Base-by-base conservation (phyloP, 2,329 filamentous ascomycete species). In the Aureobasidium mangrovei region DNA sequence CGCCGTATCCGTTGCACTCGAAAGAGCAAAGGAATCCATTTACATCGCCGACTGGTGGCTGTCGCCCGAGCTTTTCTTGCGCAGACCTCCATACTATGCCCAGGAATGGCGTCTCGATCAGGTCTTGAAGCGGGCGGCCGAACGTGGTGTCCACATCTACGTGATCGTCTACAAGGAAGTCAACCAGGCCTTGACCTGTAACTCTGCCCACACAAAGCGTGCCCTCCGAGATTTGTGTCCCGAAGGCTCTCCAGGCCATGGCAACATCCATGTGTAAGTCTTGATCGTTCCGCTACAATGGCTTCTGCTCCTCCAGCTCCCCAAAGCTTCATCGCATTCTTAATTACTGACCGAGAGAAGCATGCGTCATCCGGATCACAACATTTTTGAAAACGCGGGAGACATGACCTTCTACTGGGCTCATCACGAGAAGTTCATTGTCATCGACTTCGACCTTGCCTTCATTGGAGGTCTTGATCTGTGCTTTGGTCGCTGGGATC, bases 321-420 rank as follows among this genome's bases (percentile, higher is more conserved):
- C 3, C 4, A n/a, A 7, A 5, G n/a, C 7, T 26, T 12, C 29
- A 2, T 12, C 32, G 7, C 7, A 35, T 35, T 3, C 32, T 8
- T 35, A 35, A 35, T 8, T 7, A 12, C 46, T 49, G 36, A 49
- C 36, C 28, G 26, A 35, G n/a, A 2, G 29, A 7, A 52, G 48
- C 49, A 86, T 94, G 81, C 82, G 91, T 31, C 91, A 97, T 70
- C 91, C 91, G 0, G 91, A 97, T 68, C 91, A 97, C 72, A 96
- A 96, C 60, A 80, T 95, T 2, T 82, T 97, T 48, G 90, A 96
- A 63, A 96, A 96, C 64, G 87, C 86, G 2, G 87, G 87, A 31
- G 91, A 97, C 62, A 94, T 95, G 88, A 96, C 90, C 0, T 89
- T 96, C 65, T 96, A 95, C 73, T 97, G 91, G 82, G 93, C 93